A percentile compares a stretch with the other conserved stretches of the same genome.
phyloP scores from a whole-genome alignment of 164 flowering plant species.

The Nymphaea thermarum region DNA sequence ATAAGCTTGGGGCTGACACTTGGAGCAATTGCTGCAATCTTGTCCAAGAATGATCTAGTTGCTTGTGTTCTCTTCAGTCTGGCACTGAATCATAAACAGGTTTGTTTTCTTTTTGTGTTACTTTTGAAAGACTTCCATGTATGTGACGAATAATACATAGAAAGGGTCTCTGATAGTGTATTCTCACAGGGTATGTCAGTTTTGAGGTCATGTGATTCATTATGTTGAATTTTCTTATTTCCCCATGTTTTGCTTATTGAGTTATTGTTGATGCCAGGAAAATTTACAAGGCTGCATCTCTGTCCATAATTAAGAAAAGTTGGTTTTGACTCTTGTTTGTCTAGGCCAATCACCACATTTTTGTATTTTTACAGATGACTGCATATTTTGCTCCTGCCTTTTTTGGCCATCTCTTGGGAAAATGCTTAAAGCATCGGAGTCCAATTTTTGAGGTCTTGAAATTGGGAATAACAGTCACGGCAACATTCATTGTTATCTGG shows the following conservation, averaged over 20 bases:
- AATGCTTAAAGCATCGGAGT: constrained; percentile 45
- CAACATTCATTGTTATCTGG: constrained; percentile 77
- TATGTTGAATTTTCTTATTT: too few species aligned
- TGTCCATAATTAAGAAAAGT: not conserved
- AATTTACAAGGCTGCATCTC: not conserved
- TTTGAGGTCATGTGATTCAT: too few species aligned
- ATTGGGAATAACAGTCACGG: constrained; percentile 62
- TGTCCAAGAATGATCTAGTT: constrained; percentile 52
- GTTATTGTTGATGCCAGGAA: too few species aligned
- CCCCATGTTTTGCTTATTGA: too few species aligned
- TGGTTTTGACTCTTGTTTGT: not conserved
- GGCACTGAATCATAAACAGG: constrained; percentile 97
- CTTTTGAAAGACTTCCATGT: too few species aligned
- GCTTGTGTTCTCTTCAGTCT: constrained; percentile 57
- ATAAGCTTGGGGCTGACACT: constrained; percentile 87
- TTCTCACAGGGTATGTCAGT: too few species aligned
- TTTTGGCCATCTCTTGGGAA: constrained; percentile 77
- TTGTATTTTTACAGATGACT: constrained; percentile 64
- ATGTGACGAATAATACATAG: too few species aligned
- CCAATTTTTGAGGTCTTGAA: constrained; percentile 62
- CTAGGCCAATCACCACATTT: not conserved
- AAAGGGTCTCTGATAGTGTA: too few species aligned
- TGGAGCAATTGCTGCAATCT: constrained; percentile 79
- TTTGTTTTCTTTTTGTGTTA: constrained; percentile 3
- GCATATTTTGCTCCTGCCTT: constrained; percentile 96